These are phyloP conservation scores for Eleusine coracana DNA, from an alignment of 176 grass and related monocot genomes.

Conservation along the genomic window DNA sequence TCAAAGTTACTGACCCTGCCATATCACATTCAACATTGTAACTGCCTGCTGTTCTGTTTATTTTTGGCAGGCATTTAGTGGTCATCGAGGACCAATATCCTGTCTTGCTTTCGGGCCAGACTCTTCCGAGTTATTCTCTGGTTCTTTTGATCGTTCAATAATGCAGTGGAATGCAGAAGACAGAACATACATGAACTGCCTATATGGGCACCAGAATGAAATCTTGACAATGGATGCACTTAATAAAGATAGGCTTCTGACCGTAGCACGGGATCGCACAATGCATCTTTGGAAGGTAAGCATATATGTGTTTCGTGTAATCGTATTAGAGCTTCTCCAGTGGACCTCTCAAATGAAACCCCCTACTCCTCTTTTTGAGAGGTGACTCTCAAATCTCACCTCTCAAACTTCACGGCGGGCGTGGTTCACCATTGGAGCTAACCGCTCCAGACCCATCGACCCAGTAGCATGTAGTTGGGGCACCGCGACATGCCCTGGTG, in stretches of 20 bases:
- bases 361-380: no score
- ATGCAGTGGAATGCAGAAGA: slow-evolving; percentile 96
- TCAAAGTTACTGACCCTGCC: background rate
- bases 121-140: slow-evolving; percentile 78
- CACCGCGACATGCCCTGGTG: no score
- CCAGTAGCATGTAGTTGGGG: no score
- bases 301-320: background rate
- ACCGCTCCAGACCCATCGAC: no score
- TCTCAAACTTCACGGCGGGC: no score
- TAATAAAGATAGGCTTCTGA: slow-evolving; percentile 76
- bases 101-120: slow-evolving; percentile 81
- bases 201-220: slow-evolving; percentile 87
- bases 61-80: slow-evolving; percentile 75
- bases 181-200: slow-evolving; percentile 80
- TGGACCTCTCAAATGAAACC: no score
- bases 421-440: no score
- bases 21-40: background rate
- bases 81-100: slow-evolving; percentile 73
- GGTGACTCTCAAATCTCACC: no score
- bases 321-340: no score
- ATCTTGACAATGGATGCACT: slow-evolving; percentile 80
- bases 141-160: slow-evolving; percentile 86
- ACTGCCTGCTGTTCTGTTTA: slow-evolving; percentile 2
- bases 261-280: slow-evolving; percentile 73
- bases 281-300: slow-evolving; percentile 92